Base-by-base conservation (phyloP, 371 early-diverging fungal genomes). In the Chytridium lagenaria region DNA sequence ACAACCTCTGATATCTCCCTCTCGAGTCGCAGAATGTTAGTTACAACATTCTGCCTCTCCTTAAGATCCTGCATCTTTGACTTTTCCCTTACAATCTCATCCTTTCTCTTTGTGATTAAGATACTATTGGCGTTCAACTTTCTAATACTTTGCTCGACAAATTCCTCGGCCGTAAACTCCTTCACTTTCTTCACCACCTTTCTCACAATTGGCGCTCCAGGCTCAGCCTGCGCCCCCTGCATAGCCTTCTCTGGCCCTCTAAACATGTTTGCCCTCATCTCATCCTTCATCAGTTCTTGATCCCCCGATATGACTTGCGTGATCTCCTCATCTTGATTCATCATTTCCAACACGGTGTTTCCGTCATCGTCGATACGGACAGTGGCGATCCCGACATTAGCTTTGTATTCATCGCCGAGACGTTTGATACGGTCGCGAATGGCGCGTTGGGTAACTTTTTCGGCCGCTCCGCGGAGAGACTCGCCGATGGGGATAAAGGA, bases 61-160 rank as follows among this genome's bases (percentile, higher is more conserved):
- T 65, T 59, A 26, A 75, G 59, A 59, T 75, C 75, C 0, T 55
- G 22, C 34, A 51, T 19, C 75, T 66, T 64, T n/a, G 51, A 5
- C 57, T 70, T 75, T 50, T 75, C 75, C 22, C 66, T 50, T 36
- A 65, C 39, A 55, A 75, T 55, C 34, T 67, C 67, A 1, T 55
- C 59, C 12, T 30, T 50, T n/a, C 34, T 31, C 26, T 50, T 59
- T 15, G 70, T 33, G 22, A 70, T 23, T 52, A 75, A 31, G 26
- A 75, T 66, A 12, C 64, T 63, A 15, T 10, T 38, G 15, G 28
- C 50, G 33, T 55, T 19, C 70, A 69, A 30, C 40, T 34, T 40
- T 7, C 22, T 12, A 23, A 66, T 44, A 15, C 44, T 16, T 44
- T 37, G 5, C 7, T 16, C 23, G 19, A 66, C 44, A 44, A n/a